Evolutionary conservation across 331 rosid genomes (phyloP).

Genomic region (Quercus phellos): DNA sequence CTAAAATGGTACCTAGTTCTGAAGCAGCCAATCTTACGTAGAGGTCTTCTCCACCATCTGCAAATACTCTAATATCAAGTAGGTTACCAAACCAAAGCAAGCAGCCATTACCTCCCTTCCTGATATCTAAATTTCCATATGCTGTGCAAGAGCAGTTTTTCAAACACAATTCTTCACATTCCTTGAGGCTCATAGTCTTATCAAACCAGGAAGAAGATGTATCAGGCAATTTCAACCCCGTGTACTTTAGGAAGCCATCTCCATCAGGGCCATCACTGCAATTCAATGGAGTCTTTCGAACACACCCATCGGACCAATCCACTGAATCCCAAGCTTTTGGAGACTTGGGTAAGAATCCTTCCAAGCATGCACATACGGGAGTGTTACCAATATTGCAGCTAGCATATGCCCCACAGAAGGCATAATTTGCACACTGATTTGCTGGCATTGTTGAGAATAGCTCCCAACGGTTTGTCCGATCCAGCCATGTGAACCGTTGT

Average conservation of each 20-base stretch:
- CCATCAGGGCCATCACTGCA: not conserved
- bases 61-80: not conserved
- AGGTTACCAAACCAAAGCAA: not conserved
- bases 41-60: not conserved
- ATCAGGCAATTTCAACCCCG: not conserved
- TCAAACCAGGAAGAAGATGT: slow-evolving; percentile 17
- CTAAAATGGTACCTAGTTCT: not conserved
- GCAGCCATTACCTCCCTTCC: slow-evolving; percentile 6
- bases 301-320: slow-evolving; percentile 14
- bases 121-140: slow-evolving; percentile 1
- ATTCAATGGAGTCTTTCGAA: not conserved
- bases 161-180: slow-evolving; percentile 3
- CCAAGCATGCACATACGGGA: not conserved
- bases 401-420: slow-evolving; percentile 4
- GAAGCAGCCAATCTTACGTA: not conserved
- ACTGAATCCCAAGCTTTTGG: not conserved
- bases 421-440: slow-evolving; percentile 8
- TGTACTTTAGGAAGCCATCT: not conserved
- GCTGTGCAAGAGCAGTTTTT: slow-evolving; percentile 8
- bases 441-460: not conserved
- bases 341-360: slow-evolving; percentile 13
- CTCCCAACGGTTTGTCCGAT: not conserved
- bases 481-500: not conserved
- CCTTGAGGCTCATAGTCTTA: not conserved
- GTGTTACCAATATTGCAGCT: not conserved